A percentile compares a stretch with the other conserved stretches of the same genome.
Evolutionary conservation across 306 rosid genomes (phyloP).

Genomic region (Fragaria nilgerrensis): DNA sequence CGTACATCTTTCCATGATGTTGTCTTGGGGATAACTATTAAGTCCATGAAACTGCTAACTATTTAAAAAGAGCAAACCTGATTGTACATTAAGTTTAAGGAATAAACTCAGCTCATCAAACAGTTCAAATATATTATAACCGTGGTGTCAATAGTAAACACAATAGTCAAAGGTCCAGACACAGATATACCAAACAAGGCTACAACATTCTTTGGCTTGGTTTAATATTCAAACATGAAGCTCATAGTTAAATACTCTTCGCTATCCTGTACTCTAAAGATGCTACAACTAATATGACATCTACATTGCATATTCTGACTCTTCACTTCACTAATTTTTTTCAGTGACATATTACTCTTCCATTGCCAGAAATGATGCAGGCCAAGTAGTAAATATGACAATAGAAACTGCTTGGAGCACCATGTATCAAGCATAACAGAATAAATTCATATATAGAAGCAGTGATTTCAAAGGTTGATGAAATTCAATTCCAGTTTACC

Average conservation of each 20-base stretch:
- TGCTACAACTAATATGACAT: neutral
- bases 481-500: neutral
- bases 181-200: neutral
- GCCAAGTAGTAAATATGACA: neutral
- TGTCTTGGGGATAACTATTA: neutral
- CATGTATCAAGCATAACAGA: neutral
- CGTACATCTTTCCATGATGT: neutral
- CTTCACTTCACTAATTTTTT: neutral
- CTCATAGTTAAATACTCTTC: neutral
- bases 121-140: neutral
- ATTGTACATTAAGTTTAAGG: neutral
- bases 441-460: neutral
- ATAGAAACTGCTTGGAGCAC: neutral
- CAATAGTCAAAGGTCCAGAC: neutral
- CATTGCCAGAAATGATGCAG: neutral
- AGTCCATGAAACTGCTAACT: neutral
- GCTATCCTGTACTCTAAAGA: neutral
- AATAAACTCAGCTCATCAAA: neutral
- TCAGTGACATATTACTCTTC: neutral
- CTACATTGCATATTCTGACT: neutral
- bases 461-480: neutral
- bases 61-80: neutral
- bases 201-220: neutral
- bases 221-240: neutral
- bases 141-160: neutral